Evolutionary conservation across 441 rosid genomes (phyloP).

Genomic region (Isatis lusitanica): DNA sequence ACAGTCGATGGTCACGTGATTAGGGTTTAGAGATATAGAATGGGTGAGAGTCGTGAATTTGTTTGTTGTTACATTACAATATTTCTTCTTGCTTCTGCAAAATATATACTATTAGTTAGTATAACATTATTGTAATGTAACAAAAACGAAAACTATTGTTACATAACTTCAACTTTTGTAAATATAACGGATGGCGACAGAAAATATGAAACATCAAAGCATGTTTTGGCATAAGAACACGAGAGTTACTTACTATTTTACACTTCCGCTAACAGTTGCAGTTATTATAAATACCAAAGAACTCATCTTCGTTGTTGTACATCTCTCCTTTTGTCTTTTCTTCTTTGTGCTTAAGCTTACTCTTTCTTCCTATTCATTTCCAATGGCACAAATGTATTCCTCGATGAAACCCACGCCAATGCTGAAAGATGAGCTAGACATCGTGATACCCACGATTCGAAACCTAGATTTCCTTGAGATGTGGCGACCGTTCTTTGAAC

Average conservation of each 20-base stretch:
- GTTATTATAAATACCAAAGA: constrained; percentile 18
- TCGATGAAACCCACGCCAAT: constrained; percentile 37
- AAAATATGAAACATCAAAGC: constrained; percentile 14
- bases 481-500: constrained; percentile 63
- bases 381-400: constrained; percentile 30
- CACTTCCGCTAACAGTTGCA: background rate
- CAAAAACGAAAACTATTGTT: background rate
- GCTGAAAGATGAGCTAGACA: constrained; percentile 55
- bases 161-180: background rate
- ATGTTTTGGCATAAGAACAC: constrained; percentile 23
- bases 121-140: background rate
- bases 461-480: constrained; percentile 60
- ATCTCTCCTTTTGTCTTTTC: constrained; percentile 13
- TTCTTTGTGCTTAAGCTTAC: background rate
- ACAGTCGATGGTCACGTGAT: constrained; percentile 5
- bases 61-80: background rate
- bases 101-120: background rate
- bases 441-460: constrained; percentile 58
- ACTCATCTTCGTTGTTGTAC: background rate
- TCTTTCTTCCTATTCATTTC: constrained; percentile 1
- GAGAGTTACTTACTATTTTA: background rate
- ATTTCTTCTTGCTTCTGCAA: background rate
- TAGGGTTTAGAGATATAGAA: background rate
- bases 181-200: background rate
- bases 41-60: constrained; percentile 14